phyloP scores from a whole-genome alignment of 306 rosid species.

The Albizia julibrissin region DNA sequence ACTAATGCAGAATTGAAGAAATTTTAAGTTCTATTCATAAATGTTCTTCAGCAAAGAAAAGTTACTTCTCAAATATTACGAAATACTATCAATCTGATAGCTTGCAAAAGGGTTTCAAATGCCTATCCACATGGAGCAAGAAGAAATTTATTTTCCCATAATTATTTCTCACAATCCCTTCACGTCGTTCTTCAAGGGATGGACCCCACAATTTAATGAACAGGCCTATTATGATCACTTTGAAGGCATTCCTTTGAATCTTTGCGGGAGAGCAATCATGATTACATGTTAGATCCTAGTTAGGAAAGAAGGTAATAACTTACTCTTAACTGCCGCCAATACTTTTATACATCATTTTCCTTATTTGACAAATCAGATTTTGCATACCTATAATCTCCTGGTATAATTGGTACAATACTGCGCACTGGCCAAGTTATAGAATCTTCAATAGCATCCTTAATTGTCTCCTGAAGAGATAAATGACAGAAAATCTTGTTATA shows the following conservation, averaged over 20 bases:
- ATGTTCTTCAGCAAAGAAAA: background rate
- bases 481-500: background rate
- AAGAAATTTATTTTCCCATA: background rate
- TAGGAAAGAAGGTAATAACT: conserved; percentile 8
- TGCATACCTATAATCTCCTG: conserved; percentile 86
- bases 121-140: background rate
- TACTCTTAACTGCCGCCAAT: background rate
- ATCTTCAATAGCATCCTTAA: conserved; percentile 91
- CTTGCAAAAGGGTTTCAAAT: background rate
- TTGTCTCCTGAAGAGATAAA: conserved; percentile 62
- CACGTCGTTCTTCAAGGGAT: background rate
- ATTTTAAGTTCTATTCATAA: background rate
- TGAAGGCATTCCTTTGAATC: background rate
- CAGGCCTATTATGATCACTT: background rate
- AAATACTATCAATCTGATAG: background rate
- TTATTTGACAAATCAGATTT: conserved; percentile 7
- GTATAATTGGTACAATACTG: conserved; percentile 70
- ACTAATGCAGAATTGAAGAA: background rate
- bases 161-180: background rate
- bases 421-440: conserved; percentile 94
- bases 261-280: background rate
- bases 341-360: background rate
- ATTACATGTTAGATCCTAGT: background rate
- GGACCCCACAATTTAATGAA: background rate
- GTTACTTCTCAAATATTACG: background rate